Evolutionary conservation across 2,329 filamentous ascomycete species (phyloP).

Genomic region (Dactylellina cionopaga): DNA sequence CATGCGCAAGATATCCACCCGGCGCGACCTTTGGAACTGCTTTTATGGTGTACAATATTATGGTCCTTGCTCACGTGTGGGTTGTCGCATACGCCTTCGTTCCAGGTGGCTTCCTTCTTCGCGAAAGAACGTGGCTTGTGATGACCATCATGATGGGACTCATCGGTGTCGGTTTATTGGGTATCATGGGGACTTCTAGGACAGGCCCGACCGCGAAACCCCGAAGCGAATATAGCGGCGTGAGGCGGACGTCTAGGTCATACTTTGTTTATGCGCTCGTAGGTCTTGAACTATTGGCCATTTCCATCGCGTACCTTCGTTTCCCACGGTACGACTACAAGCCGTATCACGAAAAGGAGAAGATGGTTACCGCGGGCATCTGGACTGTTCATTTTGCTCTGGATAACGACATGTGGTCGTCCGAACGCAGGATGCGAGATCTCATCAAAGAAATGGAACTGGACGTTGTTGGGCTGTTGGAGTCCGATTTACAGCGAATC

Average conservation of each 20-base stretch:
- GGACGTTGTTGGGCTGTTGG: conserved; percentile 94
- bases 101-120: conserved; percentile 87
- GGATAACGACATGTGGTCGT: conserved; percentile 99
- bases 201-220: conserved; percentile 39
- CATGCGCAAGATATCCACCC: conserved; percentile 79
- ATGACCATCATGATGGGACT: conserved; percentile 86
- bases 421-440: conserved; percentile 91
- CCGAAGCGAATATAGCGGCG: conserved; percentile 53
- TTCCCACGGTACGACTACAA: conserved; percentile 93
- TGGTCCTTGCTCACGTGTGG: conserved; percentile 98
- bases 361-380: conserved; percentile 90
- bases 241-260: conserved; percentile 65
- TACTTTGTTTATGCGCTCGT: conserved; percentile 78
- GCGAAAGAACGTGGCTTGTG: conserved; percentile 95
- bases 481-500: conserved; percentile 92
- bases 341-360: conserved; percentile 87
- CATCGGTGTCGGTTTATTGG: conserved; percentile 86
- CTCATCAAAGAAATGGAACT: conserved; percentile 92
- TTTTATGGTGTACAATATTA: conserved; percentile 89
- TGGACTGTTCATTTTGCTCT: conserved; percentile 99
- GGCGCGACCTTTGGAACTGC: conserved; percentile 85
- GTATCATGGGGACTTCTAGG: conserved; percentile 62
- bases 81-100: conserved; percentile 98
- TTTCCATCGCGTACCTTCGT: conserved; percentile 83
- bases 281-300: conserved; percentile 80